phyloP scores from a whole-genome alignment of 108 stramenopile genomes.

The Pseudonitzschia multiseries region DNA sequence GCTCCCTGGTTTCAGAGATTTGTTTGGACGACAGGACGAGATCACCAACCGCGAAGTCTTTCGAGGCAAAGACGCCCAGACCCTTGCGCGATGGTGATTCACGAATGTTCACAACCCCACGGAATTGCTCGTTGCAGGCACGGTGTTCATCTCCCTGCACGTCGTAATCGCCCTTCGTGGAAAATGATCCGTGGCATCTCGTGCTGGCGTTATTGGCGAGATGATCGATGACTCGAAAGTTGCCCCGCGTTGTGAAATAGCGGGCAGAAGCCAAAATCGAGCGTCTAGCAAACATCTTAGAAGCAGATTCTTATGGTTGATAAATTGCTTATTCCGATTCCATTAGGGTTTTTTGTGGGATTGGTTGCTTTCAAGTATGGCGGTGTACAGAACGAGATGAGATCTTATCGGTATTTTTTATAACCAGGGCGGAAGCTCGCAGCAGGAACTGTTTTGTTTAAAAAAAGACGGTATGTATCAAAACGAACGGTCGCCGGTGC shows the following conservation, averaged over 20 bases:
- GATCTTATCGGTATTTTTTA: too few species aligned
- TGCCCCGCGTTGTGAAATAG: background rate
- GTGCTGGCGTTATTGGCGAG: background rate
- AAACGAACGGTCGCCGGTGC: too few species aligned
- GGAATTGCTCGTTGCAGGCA: background rate
- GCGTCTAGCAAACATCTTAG: background rate
- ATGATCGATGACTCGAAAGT: background rate
- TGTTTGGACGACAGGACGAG: slow-evolving; percentile 1
- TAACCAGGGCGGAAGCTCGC: too few species aligned
- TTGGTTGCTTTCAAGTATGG: too few species aligned
- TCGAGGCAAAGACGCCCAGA: slow-evolving; percentile 11
- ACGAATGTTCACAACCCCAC: slow-evolving; percentile 5
- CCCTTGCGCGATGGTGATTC: background rate
- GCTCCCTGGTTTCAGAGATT: background rate
- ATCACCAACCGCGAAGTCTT: slow-evolving; percentile 17
- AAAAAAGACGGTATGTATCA: too few species aligned
- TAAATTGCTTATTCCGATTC: too few species aligned
- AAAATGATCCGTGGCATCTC: background rate
- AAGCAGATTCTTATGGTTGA: background rate
- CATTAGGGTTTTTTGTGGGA: too few species aligned
- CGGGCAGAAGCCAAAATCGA: background rate
- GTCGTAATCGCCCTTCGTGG: background rate
- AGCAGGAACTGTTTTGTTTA: too few species aligned
- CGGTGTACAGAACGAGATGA: too few species aligned
- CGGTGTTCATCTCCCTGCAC: background rate